Base-by-base conservation (phyloP, 305 asterid species). In the Fraxinus latifolia region DNA sequence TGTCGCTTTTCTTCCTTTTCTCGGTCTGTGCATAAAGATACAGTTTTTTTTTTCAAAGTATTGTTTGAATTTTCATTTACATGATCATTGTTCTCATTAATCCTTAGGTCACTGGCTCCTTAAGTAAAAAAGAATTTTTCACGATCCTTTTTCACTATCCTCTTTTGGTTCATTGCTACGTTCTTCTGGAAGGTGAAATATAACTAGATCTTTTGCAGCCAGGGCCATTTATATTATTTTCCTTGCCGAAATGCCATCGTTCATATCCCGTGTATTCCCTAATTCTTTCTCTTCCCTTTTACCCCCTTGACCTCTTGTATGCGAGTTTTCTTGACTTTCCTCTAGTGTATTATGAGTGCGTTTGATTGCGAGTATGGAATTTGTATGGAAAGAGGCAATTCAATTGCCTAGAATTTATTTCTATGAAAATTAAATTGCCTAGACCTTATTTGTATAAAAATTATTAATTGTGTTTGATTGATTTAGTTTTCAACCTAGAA, bases 1-100 rank as follows among this genome's bases (percentile, higher is more conserved):
- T 81, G 68, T 81, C 77, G 60, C 79, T 62, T 80, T 82, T 68
- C 68, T 80, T n/a, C 37, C 58, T 5, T 60, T 29, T 82, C 68
- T 53, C 27, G 74, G 77, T 21, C 50, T 79, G 29, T 81, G 77
- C 81, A 71, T 31, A 14, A 23, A 31, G 60, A 11, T 55, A 33
- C 62, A 14, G 25, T 19, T 74, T 53, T 60, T 75, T 29, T 14
- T 53, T 17, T n/a, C 65, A 14, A 58, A 80, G 42, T 79, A 72
- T 37, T 67, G 37, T 82, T 79, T 82, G 70, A 29, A 42, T 79
- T 72, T 53, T 75, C 53, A 75, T 80, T 44, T 78, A 77, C 76
- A 32, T 21, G 42, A 32, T 70, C 42, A 70, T 31, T 70, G 42
- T 70, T 70, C 75, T 70, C 42, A 12, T 70, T 70, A 70, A 70